Conservation (phyloP, 2,329 filamentous ascomycete species). For the Alternaria gaisen region DNA sequence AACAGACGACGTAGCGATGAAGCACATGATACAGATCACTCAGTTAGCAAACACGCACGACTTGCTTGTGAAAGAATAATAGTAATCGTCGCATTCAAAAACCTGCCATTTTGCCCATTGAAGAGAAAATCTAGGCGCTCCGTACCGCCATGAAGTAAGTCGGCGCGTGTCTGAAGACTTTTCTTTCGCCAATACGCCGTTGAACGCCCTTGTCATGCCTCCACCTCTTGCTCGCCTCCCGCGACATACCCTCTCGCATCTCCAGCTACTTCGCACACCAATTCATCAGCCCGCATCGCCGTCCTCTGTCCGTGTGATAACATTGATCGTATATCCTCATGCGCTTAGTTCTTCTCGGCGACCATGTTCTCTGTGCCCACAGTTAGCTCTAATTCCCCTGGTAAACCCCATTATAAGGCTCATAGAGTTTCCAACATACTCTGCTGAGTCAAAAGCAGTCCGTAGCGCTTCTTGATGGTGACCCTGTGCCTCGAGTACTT, state of each 20-base stretch:
- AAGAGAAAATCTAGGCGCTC: background rate
- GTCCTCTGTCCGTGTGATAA: background rate
- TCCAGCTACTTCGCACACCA: background rate
- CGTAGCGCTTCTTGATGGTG: conserved; percentile 92
- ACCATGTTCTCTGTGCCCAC: conserved; percentile 36
- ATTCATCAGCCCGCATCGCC: background rate
- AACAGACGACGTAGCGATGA: background rate
- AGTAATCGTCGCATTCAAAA: conserved; percentile 1
- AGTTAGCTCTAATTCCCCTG: conserved; percentile 5
- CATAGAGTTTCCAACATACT: conserved; percentile 49
- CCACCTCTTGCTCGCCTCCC: background rate
- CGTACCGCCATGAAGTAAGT: background rate
- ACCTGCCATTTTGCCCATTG: background rate
- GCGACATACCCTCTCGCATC: background rate
- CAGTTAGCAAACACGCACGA: background rate
- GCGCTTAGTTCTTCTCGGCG: conserved; percentile 25
- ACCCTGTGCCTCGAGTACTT: conserved; percentile 96
- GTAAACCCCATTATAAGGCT: background rate
- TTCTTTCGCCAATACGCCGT: conserved; percentile 16
- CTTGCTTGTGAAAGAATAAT: background rate
- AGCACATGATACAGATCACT: background rate
- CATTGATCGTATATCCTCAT: background rate
- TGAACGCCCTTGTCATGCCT: conserved; percentile 10
- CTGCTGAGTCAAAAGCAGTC: conserved; percentile 84
- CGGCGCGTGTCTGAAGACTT: background rate